Base-by-base conservation (phyloP, 176 grass and related monocot genomes). In the Oryza punctata region DNA sequence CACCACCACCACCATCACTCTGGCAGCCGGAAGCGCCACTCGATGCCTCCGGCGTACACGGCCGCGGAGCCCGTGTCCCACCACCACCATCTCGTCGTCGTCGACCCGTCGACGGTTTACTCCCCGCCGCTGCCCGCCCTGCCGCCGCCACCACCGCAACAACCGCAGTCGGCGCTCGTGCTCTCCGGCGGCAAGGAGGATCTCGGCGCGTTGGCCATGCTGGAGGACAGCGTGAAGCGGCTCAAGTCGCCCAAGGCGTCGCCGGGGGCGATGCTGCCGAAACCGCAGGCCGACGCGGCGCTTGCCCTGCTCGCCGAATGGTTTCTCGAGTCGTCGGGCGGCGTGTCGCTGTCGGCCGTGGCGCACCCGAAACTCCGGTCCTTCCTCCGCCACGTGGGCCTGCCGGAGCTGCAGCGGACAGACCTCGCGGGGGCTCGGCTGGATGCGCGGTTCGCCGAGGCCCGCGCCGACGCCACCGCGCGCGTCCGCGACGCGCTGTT, bases 401-500 rank as follows among this genome's bases (percentile, higher is more conserved):
- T 97, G 5, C 89, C 94, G 21, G 78, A 83, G 52, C 81, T 94
- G 78, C 71, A 52, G 5, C 78, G 78, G 29, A 69, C 77, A 40
- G 80, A 88, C 70, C 91, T 97, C 14, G 87, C 72, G 5, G 87
- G 89, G 8, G 75, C 91, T 4, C 87, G 85, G 21, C 91, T 97
- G 30, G 89, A 91, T 33, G 73, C 89, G 0, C 94, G 94, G 46
- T 97, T 84, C 78, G 72, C 70, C 7, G 81, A 88, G 57, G 89
- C 89, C 44, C 89, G 82, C 29, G 64, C 84, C 21, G 94, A 88
- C 46, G 86, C 82, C 57, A 77, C 86, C 35, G 94, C 91, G 32
- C 89, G 94, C 67, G 88, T 97, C 10, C 89, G 84, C 52, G 94
- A 97, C 76, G 94, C 94, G 14, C 83, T 93, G 70, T 97, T 97